Percentiles rank a stretch among this genome's conserved stretches.
These are phyloP conservation scores for Phylloporus sp. DNA, from an alignment of 768 basidiomycete species.

Conservation along the genomic window DNA sequence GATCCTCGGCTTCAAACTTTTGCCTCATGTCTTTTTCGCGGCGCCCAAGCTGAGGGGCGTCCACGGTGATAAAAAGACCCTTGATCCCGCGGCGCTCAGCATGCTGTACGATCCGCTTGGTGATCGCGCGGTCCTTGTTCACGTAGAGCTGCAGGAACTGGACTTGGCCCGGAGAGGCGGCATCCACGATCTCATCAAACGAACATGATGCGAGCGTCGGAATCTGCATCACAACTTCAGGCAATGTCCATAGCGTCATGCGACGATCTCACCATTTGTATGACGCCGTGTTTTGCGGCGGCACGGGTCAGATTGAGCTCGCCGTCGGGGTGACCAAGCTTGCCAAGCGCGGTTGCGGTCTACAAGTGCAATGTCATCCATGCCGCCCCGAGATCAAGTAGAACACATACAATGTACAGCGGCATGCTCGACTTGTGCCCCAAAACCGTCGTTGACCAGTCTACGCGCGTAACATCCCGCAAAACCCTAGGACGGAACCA, in stretches of 20 bases:
- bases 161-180: slow-evolving; percentile 69
- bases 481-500: slow-evolving; percentile 92
- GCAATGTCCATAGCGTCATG: background rate
- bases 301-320: slow-evolving; percentile 89
- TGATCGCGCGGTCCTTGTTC: slow-evolving; percentile 84
- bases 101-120: slow-evolving; percentile 82
- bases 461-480: slow-evolving; percentile 80
- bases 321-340: slow-evolving; percentile 94
- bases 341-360: slow-evolving; percentile 87
- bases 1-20: slow-evolving; percentile 81
- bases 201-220: slow-evolving; percentile 94
- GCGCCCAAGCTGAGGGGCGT: slow-evolving; percentile 93
- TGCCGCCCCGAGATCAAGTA: background rate
- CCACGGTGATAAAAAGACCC: slow-evolving; percentile 94
- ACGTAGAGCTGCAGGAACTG: slow-evolving; percentile 90
- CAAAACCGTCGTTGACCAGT: slow-evolving; percentile 80
- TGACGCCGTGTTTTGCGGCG: slow-evolving; percentile 72
- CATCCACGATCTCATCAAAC: slow-evolving; percentile 94
- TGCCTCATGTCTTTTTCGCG: slow-evolving; percentile 96
- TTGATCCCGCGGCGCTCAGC: slow-evolving; percentile 90
- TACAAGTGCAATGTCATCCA: slow-evolving; percentile 21
- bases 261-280: slow-evolving; percentile 56
- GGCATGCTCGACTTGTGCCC: slow-evolving; percentile 75
- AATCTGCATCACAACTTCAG: slow-evolving; percentile 50
- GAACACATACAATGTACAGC: slow-evolving; percentile 62